Conservation (phyloP, 345 rosid species). For the Arabidopsis thaliana region TAIR10.1 NC_003076.8:9058001-9058500, state of each 20-base stretch:
- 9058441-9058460: constrained; percentile 26
- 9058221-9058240: constrained; percentile 43
- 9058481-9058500: constrained; percentile 25
- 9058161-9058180: constrained; percentile 56
- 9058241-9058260: constrained; percentile 55
- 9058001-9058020: constrained; percentile 48
- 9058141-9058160: constrained; percentile 64
- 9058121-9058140: constrained; percentile 44
- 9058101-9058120: constrained; percentile 33
- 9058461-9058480: constrained; percentile 41
- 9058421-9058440: not conserved
- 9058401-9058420: not conserved
- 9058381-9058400: not conserved
- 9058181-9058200: constrained; percentile 56
- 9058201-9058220: constrained; percentile 61
- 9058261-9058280: constrained; percentile 35
- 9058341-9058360: not conserved
- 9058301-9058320: constrained; percentile 50
- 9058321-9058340: not conserved
- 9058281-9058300: constrained; percentile 59
- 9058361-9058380: not conserved
- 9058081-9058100: constrained; percentile 49
- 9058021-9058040: constrained; percentile 33
- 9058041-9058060: constrained; percentile 52
- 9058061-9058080: constrained; percentile 44